phyloP scores from a whole-genome alignment of 306 rosid species.

The Cicer pinnatifidum region DNA sequence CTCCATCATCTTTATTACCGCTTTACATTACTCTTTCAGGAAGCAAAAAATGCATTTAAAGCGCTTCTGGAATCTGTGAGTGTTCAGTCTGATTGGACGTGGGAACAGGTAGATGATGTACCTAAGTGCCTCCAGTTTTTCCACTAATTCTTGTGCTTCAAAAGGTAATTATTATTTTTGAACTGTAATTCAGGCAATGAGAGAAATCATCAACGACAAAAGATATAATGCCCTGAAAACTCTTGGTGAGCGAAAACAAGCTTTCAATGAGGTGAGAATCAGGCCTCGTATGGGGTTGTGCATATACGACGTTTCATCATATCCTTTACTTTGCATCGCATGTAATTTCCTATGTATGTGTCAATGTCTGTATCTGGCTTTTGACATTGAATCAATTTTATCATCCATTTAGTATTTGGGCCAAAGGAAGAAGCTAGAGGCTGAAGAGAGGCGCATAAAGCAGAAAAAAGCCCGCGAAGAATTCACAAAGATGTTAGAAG shows the following conservation, averaged over 20 bases:
- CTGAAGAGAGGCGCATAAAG: conserved; percentile 93
- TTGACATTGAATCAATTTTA: conserved; percentile 47
- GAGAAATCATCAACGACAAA: conserved; percentile 91
- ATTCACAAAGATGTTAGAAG: conserved; percentile 96
- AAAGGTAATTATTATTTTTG: conserved; percentile 43
- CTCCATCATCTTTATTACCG: neutral
- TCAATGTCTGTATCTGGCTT: neutral
- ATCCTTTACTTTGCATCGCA: conserved; percentile 19
- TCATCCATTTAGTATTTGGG: conserved; percentile 78
- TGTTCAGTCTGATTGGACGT: conserved; percentile 98
- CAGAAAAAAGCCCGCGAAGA: conserved; percentile 97
- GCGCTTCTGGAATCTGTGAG: conserved; percentile 86
- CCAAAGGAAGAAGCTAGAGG: conserved; percentile 94
- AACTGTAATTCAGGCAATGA: conserved; percentile 74
- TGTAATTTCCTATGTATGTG: too few species aligned
- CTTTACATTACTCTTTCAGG: conserved; percentile 54
- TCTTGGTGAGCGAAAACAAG: conserved; percentile 97
- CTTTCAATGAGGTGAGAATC: conserved; percentile 89
- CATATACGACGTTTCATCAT: conserved; percentile 2
- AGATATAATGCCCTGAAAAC: conserved; percentile 92
- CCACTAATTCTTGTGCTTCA: conserved; percentile 26
- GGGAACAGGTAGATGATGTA: conserved; percentile 86
- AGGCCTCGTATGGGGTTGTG: conserved; percentile 28
- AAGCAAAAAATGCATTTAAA: conserved; percentile 95
- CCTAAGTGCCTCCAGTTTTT: conserved; percentile 29